Percentiles rank a stretch among this genome's conserved stretches.
These are phyloP conservation scores for Cicer chorassanicum DNA, from an alignment of 306 rosid species.

Conservation along the genomic window DNA sequence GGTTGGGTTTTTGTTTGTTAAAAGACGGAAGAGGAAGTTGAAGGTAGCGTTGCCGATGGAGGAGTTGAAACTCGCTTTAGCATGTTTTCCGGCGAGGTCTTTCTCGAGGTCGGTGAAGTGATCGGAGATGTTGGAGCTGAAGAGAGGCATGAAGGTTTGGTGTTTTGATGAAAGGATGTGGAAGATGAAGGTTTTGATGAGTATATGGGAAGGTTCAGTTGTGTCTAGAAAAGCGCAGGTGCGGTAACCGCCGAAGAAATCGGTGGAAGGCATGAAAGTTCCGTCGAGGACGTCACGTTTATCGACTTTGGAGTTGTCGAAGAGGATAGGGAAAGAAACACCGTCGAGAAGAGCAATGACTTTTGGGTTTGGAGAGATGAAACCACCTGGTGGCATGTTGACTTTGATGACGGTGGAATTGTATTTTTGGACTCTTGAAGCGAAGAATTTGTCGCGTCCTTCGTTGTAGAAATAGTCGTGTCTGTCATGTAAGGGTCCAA, in stretches of 20 bases:
- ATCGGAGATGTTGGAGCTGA: conserved; percentile 43
- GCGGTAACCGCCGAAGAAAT: conserved; percentile 73
- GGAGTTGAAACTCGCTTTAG: conserved; percentile 53
- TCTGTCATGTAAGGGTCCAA: conserved; percentile 67
- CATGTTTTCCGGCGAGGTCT: conserved; percentile 30
- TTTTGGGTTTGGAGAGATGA: conserved; percentile 58
- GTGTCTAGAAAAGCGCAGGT: conserved; percentile 71
- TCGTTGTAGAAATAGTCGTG: conserved; percentile 74
- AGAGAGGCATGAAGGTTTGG: conserved; percentile 52
- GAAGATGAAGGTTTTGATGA: conserved; percentile 55
- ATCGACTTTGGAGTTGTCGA: conserved; percentile 68
- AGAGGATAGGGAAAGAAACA: conserved; percentile 60
- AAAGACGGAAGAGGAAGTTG: conserved; percentile 54
- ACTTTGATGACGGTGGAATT: conserved; percentile 68
- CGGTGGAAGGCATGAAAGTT: conserved; percentile 76
- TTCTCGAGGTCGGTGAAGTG: conserved; percentile 58
- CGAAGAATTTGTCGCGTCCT: conserved; percentile 69
- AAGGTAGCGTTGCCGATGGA: conserved; percentile 48
- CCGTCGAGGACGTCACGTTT: conserved; percentile 74
- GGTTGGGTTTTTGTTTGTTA: conserved; percentile 50
- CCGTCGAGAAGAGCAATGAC: conserved; percentile 76
- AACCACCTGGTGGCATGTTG: conserved; percentile 85
- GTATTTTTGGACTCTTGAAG: conserved; percentile 48
- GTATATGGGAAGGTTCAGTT: conserved; percentile 60
- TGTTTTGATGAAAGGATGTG: conserved; percentile 57